These are phyloP conservation scores for Tylopilus sp. DNA, from an alignment of 768 basidiomycete genomes.

Conservation along the genomic window DNA sequence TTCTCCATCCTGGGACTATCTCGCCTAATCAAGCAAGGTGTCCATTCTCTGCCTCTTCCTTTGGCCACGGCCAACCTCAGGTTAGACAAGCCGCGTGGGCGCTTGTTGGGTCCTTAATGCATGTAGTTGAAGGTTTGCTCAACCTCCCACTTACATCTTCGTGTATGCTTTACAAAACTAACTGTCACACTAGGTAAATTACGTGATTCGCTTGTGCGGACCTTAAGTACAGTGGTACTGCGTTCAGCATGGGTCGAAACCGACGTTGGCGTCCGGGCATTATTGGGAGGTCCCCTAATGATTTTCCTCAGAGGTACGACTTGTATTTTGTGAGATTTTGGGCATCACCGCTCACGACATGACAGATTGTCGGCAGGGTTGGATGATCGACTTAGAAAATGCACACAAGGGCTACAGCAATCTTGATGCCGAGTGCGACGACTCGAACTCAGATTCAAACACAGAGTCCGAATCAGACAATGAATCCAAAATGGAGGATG, in stretches of 20 bases:
- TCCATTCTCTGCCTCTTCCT: conserved; percentile 15
- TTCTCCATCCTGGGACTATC: conserved; percentile 49
- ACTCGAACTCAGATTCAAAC: conserved; percentile 32
- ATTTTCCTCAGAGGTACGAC: conserved; percentile 64
- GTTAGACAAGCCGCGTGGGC: conserved; percentile 73
- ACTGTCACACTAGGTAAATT: conserved; percentile 20
- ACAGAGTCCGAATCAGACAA: conserved; percentile 23
- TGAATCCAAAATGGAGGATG: conserved; percentile 22
- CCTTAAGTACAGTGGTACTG: conserved; percentile 56
- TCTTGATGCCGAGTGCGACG: conserved; percentile 34
- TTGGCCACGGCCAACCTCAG: conserved; percentile 65
- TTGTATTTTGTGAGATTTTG: neutral
- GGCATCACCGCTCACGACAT: neutral
- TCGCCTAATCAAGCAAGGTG: conserved; percentile 34
- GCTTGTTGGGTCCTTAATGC: conserved; percentile 45
- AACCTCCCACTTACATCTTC: neutral
- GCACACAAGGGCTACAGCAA: conserved; percentile 11
- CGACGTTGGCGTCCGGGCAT: conserved; percentile 61
- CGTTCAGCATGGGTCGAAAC: conserved; percentile 71
- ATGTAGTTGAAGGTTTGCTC: conserved; percentile 42
- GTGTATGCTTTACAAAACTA: neutral
- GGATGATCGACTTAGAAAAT: conserved; percentile 40
- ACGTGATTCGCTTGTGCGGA: conserved; percentile 34
- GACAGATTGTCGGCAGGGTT: conserved; percentile 62
- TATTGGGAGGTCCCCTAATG: conserved; percentile 70